Base-by-base conservation (phyloP, 306 rosid genomes). In the Quercus glauca region DNA sequence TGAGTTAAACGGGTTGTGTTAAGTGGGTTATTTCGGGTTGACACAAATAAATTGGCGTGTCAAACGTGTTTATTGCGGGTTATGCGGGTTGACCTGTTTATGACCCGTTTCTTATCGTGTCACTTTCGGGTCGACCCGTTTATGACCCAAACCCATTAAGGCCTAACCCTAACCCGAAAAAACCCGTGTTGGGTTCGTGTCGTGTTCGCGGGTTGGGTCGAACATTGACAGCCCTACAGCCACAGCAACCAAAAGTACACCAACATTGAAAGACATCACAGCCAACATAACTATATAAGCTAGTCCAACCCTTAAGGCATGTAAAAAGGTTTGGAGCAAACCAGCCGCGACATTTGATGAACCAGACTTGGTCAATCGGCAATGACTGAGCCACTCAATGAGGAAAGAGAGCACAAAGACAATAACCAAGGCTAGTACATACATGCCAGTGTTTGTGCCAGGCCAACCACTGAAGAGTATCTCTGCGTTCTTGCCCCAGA, bases 231-330 rank as follows among this genome's bases (percentile, higher is more conserved):
- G n/a, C n/a, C n/a, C n/a, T n/a, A n/a, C 98, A 0, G 88, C 86
- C 4, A 95, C 63, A 6, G 90, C 99, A 1, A 53, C 93, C 85
- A 92, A 69, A 63, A 95, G 83, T 3, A 92, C 96, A 1, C 97
- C 98, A 0, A 65, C 88, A 13, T 95, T 95, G 73, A 95, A 95
- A 1, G 99, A 95, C 99, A 92, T 92, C 41, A 95, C 83, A 0
- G 98, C 95, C 26, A 95, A 77, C 99, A 95, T 95, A 2, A 95
- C 92, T 85, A 95, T 15, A 70, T 90, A 89, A 20, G 90, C 85
- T 12, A 95, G 28, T 1, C 91, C 97, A 13, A 91, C 83, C 83
- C 93, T 79, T 0, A 93, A 7, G 11, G 86, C 78, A 13, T 90
- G 92, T 80, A 91, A 5, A 5, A 84, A 5, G 1, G 97, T 92